Evolutionary conservation across 2,329 filamentous ascomycete genomes (phyloP).

Genomic region (Fusarium newnesense): DNA sequence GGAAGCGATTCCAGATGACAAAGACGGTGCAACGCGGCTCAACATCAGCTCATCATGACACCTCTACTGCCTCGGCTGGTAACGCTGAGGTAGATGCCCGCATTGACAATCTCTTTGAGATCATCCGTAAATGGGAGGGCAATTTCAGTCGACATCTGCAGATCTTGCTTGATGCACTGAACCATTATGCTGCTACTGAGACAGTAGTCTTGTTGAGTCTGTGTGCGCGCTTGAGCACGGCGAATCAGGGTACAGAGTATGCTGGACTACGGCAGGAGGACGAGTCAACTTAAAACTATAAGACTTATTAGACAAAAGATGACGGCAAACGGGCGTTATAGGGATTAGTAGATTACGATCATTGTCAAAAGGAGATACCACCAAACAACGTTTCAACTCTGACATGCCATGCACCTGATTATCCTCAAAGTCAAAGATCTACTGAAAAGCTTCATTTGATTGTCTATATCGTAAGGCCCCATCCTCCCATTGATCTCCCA

Average conservation of each 20-base stretch:
- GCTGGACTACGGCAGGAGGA: conserved; percentile 69
- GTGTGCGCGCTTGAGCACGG: conserved; percentile 83
- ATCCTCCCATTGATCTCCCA: neutral
- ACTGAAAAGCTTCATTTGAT: conserved; percentile 13
- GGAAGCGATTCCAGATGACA: conserved; percentile 65
- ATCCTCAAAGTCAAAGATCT: neutral
- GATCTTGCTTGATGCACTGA: conserved; percentile 92
- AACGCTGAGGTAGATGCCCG: conserved; percentile 53
- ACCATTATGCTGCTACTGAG: conserved; percentile 97
- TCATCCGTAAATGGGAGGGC: conserved; percentile 89
- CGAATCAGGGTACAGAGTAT: conserved; percentile 79
- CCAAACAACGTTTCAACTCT: conserved; percentile 24
- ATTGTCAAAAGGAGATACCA: conserved; percentile 42
- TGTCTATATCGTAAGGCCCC: conserved; percentile 27
- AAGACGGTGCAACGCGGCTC: conserved; percentile 55
- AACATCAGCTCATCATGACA: conserved; percentile 45
- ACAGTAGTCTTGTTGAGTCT: conserved; percentile 93
- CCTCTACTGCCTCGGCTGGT: conserved; percentile 50
- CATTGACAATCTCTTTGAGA: conserved; percentile 84
- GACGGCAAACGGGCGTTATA: conserved; percentile 34
- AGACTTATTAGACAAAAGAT: neutral
- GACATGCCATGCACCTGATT: neutral
- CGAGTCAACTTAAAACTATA: conserved; percentile 49
- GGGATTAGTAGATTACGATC: conserved; percentile 28
- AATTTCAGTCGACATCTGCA: conserved; percentile 94